phyloP scores from a whole-genome alignment of 441 rosid species.

The Kokia cookei region DNA sequence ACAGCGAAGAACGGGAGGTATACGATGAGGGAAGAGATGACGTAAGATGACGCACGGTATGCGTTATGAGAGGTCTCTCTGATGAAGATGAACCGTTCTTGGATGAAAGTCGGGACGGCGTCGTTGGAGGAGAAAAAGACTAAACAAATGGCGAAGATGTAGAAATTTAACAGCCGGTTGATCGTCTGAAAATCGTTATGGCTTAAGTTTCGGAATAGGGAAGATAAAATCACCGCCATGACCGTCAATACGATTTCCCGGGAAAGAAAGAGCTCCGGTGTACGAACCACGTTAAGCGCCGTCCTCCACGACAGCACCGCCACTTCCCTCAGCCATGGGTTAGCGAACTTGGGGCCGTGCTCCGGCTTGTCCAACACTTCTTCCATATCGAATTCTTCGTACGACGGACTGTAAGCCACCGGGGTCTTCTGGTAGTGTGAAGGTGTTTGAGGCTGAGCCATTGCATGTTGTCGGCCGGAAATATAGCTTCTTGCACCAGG shows the following conservation, averaged over 20 bases:
- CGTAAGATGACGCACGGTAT: constrained; percentile 60
- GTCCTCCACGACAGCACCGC: constrained; percentile 54
- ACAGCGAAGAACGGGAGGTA: constrained; percentile 62
- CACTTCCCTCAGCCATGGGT: constrained; percentile 61
- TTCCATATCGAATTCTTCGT: constrained; percentile 22
- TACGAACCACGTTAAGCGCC: constrained; percentile 42
- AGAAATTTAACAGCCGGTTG: constrained; percentile 51
- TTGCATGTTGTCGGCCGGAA: constrained; percentile 23
- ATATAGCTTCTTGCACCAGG: constrained; percentile 18
- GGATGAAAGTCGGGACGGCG: constrained; percentile 66
- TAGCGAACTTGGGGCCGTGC: constrained; percentile 51
- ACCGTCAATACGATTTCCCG: constrained; percentile 51
- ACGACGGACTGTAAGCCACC: constrained; percentile 20
- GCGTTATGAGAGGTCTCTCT: constrained; percentile 66
- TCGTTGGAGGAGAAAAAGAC: constrained; percentile 69
- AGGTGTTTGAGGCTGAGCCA: constrained; percentile 23
- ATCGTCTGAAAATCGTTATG: constrained; percentile 27
- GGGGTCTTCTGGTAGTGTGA: constrained; percentile 24
- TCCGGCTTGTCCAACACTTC: constrained; percentile 37
- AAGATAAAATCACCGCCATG: constrained; percentile 61
- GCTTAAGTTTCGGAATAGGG: constrained; percentile 39
- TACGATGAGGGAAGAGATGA: constrained; percentile 50
- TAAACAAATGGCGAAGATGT: constrained; percentile 51
- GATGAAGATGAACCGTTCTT: constrained; percentile 69
- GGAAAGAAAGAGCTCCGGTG: constrained; percentile 58